phyloP scores from a whole-genome alignment of 441 rosid species.

The Melastoma candidum region DNA sequence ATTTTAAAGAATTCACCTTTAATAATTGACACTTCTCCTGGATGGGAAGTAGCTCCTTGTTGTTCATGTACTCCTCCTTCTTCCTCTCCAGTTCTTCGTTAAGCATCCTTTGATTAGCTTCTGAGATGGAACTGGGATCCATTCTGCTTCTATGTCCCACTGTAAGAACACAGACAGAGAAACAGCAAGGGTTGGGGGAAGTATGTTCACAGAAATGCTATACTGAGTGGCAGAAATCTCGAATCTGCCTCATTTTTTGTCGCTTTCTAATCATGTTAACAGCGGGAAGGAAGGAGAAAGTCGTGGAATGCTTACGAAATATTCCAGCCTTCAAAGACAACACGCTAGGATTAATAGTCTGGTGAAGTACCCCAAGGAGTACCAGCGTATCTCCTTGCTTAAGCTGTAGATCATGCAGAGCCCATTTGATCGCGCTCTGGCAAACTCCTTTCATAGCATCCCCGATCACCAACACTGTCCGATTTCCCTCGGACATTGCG shows the following conservation, averaged over 20 bases:
- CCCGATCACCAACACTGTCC: slow-evolving; percentile 48
- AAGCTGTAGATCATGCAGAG: slow-evolving; percentile 28
- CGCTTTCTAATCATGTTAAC: no score
- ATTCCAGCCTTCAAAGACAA: slow-evolving; percentile 17
- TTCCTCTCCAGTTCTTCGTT: slow-evolving; percentile 32
- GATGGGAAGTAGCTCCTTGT: slow-evolving; percentile 26
- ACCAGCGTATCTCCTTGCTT: slow-evolving; percentile 39
- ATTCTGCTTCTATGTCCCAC: slow-evolving; percentile 48
- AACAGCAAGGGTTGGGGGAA: not conserved
- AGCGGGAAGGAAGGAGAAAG: not conserved
- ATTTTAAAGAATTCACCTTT: slow-evolving; percentile 21
- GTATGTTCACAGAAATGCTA: no score
- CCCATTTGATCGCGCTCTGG: slow-evolving; percentile 25
- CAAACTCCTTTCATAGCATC: slow-evolving; percentile 38
- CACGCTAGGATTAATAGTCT: slow-evolving; percentile 47
- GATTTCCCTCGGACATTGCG: slow-evolving; percentile 4
- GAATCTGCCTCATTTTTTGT: no score
- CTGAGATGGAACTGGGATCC: slow-evolving; percentile 32
- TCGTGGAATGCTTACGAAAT: slow-evolving; percentile 13
- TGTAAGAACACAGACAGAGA: not conserved
- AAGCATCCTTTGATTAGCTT: slow-evolving; percentile 29
- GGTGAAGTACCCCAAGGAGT: slow-evolving; percentile 38
- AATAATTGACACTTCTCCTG: slow-evolving; percentile 20
- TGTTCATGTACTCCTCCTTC: slow-evolving; percentile 27
- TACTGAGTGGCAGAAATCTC: no score